These are phyloP conservation scores for Tulasnella sp. DNA, from an alignment of 768 basidiomycete species.

Conservation along the genomic window DNA sequence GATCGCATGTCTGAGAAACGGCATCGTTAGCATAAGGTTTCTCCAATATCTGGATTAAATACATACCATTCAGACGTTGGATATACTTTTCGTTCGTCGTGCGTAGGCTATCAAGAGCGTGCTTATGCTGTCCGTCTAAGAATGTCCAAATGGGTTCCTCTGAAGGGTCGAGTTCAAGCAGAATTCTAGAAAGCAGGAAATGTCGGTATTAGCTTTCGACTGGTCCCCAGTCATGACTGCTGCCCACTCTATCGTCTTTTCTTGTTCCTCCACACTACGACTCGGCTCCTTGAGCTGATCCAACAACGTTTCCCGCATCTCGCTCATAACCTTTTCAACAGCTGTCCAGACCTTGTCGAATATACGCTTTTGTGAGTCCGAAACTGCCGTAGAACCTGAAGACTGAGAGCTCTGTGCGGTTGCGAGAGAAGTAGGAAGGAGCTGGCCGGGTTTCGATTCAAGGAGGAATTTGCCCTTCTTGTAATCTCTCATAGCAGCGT, in stretches of 20 bases:
- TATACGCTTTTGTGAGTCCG: slow-evolving; percentile 84
- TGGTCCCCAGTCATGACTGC: not conserved
- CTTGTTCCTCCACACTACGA: slow-evolving; percentile 88
- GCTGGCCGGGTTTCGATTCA: slow-evolving; percentile 84
- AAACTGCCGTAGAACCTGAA: slow-evolving; percentile 41
- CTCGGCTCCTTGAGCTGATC: slow-evolving; percentile 79
- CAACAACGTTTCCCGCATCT: slow-evolving; percentile 79
- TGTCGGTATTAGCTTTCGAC: slow-evolving; percentile 1
- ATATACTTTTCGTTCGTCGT: slow-evolving; percentile 59
- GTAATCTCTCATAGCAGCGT: slow-evolving; percentile 91
- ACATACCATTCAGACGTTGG: slow-evolving; percentile 56
- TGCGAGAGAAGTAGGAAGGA: slow-evolving; percentile 59
- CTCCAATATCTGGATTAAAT: not conserved
- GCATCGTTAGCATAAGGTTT: not conserved
- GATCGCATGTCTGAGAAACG: slow-evolving; percentile 24
- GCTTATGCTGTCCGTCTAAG: slow-evolving; percentile 89
- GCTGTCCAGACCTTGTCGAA: slow-evolving; percentile 95
- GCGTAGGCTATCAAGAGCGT: slow-evolving; percentile 80
- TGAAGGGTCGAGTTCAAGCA: slow-evolving; percentile 80
- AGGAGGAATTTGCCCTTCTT: slow-evolving; percentile 94
- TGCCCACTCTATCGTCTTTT: slow-evolving; percentile 91
- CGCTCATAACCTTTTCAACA: slow-evolving; percentile 92
- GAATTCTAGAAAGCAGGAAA: slow-evolving; percentile 57
- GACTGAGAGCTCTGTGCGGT: slow-evolving; percentile 57
- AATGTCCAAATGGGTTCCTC: slow-evolving; percentile 97